These are phyloP conservation scores for Diaporthe sp. DNA, from an alignment of 2,329 filamentous ascomycete species.

Conservation along the genomic window DNA sequence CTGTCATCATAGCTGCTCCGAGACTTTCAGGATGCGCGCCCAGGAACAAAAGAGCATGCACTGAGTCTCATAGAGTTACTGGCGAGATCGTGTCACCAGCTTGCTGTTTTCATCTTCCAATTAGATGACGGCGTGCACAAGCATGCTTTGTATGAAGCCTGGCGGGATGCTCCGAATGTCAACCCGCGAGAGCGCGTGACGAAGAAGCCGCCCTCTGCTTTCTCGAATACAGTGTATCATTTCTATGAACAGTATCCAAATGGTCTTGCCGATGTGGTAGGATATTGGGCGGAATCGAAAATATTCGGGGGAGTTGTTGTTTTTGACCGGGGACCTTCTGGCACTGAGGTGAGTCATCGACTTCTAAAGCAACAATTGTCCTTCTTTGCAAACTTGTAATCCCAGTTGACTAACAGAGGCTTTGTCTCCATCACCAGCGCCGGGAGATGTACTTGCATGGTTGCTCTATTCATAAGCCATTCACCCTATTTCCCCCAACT, in stretches of 20 bases:
- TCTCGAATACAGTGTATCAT: neutral
- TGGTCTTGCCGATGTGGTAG: neutral
- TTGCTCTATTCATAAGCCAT: no score
- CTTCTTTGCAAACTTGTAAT: neutral
- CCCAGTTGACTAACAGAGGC: neutral
- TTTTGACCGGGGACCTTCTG: neutral
- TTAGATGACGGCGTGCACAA: neutral
- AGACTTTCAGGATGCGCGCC: neutral
- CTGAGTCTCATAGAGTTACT: neutral
- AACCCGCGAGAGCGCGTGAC: neutral
- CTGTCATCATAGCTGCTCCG: neutral
- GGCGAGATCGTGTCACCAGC: neutral
- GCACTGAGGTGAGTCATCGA: neutral
- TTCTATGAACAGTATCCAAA: neutral
- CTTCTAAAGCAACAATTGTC: neutral
- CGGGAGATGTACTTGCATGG: neutral
- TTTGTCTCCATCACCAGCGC: neutral
- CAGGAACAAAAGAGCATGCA: neutral
- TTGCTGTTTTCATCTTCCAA: neutral
- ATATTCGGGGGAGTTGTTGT: conserved; percentile 15
- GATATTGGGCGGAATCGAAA: neutral
- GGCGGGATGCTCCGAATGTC: neutral
- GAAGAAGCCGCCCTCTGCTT: neutral
- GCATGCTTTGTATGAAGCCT: neutral
- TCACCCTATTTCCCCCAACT: neutral